Percentiles rank a stretch among this genome's conserved stretches.
phyloP scores from a whole-genome alignment of 306 rosid genomes.

The Vicia faba region DNA sequence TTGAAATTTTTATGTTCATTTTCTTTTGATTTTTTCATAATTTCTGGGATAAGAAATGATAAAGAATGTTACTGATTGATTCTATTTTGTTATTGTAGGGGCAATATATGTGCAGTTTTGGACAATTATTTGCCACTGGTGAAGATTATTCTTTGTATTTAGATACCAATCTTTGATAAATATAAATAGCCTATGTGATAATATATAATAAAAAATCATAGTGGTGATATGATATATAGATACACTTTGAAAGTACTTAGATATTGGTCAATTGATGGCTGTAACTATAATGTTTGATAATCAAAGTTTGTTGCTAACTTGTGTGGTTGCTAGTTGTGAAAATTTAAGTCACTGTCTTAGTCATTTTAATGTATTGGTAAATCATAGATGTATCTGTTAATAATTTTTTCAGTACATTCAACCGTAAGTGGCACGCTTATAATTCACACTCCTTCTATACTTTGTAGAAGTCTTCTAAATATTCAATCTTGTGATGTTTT shows the following conservation, averaged over 20 bases:
- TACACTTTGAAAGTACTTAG: background rate
- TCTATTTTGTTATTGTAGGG: constrained; percentile 3
- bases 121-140: background rate
- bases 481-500: too few relatives aligned
- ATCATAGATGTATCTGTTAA: background rate
- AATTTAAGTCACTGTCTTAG: too few relatives aligned
- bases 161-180: background rate
- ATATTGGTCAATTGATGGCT: background rate
- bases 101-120: background rate
- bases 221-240: background rate
- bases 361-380: too few relatives aligned
- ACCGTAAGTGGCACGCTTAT: too few relatives aligned
- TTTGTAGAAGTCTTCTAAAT: too few relatives aligned
- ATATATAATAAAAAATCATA: background rate
- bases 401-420: too few relatives aligned
- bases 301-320: background rate
- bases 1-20: background rate
- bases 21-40: too few relatives aligned
- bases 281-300: background rate
- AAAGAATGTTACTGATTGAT: background rate
- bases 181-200: background rate
- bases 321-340: background rate
- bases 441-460: too few relatives aligned
- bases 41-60: too few relatives aligned
- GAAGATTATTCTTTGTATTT: constrained; percentile 1